Base-by-base conservation (phyloP, 768 basidiomycete species). In the Leucocoprinus leucothites region DNA sequence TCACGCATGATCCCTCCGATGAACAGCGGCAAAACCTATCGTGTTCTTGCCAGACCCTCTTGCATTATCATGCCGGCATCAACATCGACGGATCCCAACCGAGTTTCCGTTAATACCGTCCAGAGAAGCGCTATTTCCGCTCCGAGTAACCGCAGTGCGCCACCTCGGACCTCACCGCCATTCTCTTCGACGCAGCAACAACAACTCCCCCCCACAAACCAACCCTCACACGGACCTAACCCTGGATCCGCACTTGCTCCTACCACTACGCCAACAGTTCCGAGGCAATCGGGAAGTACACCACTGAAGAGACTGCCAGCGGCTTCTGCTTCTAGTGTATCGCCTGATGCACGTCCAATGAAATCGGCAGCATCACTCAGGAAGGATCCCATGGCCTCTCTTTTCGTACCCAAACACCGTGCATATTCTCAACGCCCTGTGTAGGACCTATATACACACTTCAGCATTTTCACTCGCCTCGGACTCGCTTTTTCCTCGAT, bases 351-450 rank as follows among this genome's bases (percentile, higher is more conserved):
- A 40, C 68, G 69, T 26, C 68, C 71, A 21, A 61, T 70, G 50
- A 78, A 75, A 62, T 53, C 71, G 31, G 68, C 72, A 9, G 59
- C 70, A 57, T 57, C 71, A 43, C 63, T 69, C 57, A 87, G 82
- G 74, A 88, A 77, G 68, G 82, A 88, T 65, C 84, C 83, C 21
- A 82, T 82, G 81, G 70, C 73, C 48, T 70, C 71, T 61, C 64
- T 80, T 53, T 91, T 91, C 68, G 85, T 91, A 67, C 89, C 89
- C 50, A 91, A 89, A 68, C 86, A 84, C 59, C 84, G 86, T 56
- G 76, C 82, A 21, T 70, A 82, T 62, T 82, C 82, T 21, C 83
- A 84, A 60, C 75, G 73, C 3, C 76, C 80, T 42, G 67, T 72
- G 58, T 71, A 70, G 58, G 44, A 52, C 19, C 34, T 41, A 26